Base-by-base conservation (phyloP, 805 yeast genomes). In the Hanseniaspora singularis region DNA sequence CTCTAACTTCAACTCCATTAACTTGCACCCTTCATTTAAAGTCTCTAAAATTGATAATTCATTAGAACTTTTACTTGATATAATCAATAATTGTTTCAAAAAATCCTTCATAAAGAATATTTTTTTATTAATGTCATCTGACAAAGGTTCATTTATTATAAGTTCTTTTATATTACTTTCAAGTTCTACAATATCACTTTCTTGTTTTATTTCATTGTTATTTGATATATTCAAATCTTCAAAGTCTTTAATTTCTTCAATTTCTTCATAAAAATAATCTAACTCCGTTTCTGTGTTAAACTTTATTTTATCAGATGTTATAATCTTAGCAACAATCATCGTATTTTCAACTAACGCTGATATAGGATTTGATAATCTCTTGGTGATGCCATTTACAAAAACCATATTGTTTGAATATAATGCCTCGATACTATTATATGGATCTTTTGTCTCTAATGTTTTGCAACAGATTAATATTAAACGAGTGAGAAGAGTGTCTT, bases 41-140 rank as follows among this genome's bases (percentile, higher is more conserved):
- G 59, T 52, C 67, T 78, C 53, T 56, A 75, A 12, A 70, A 76
- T 39, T 64, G 58, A 55, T 0, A 53, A 50, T 2, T 67, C 60
- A 38, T 69, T 70, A 16, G 66, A 67, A 4, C 67, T 62, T 2
- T 64, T 57, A 24, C 72, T 72, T 0, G 69, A 66, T 10, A 65
- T 64, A 5, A 36, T 26, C 15, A 81, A 20, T 19, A 44, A 65
- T 53, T 79, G 81, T 12, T 65, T 61, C 4, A 85, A 55, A 18
- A 88, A 63, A 51, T 86, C 95, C 52, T 81, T 79, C 33, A 89
- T 62, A 54, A 85, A 89, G 1, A 84, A 80, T 14, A 80, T 79
- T 20, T 75, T 77, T 43, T 67, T 69, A 10, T 62, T 63, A 28
- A 64, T 66, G 3, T 55, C 57, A 2, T 56, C 56, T 4, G 53